phyloP scores from a whole-genome alignment of 1,139 yeast genomes.

The Scheffersomyces titani region DNA sequence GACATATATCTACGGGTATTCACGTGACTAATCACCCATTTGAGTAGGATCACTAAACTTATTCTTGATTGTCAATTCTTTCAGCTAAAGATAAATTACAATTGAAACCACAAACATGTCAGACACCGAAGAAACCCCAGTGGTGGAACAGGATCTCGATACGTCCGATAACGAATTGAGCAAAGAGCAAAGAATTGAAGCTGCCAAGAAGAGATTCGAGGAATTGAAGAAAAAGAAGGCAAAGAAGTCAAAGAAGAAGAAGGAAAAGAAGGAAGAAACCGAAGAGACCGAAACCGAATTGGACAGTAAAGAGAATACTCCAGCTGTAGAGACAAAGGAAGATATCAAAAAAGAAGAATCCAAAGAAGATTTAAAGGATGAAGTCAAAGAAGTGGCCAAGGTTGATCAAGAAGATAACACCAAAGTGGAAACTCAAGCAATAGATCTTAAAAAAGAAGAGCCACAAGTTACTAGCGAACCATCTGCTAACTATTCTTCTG shows the following conservation, averaged over 20 bases:
- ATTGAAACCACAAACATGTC: conserved; percentile 1
- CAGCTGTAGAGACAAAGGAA: conserved; percentile 4
- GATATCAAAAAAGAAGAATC: conserved; percentile 5
- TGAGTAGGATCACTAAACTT: neutral
- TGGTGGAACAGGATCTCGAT: conserved; percentile 3
- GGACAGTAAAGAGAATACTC: conserved; percentile 1
- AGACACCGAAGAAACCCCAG: conserved; percentile 4
- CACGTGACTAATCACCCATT: neutral
- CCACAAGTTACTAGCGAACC: conserved; percentile 20
- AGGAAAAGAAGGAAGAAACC: conserved; percentile 6
- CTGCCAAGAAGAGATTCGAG: conserved; percentile 64
- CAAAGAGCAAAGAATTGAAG: conserved; percentile 61
- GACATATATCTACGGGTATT: neutral
- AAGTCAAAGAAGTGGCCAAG: conserved; percentile 3
- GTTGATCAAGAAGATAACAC: conserved; percentile 4
- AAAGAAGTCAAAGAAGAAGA: conserved; percentile 25
- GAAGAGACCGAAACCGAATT: conserved; percentile 8
- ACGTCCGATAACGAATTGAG: conserved; percentile 26
- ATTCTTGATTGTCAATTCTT: too few species aligned
- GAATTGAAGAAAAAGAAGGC: conserved; percentile 64
- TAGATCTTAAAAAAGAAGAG: conserved; percentile 19
- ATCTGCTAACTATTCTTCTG: conserved; percentile 1
- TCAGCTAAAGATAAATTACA: neutral
- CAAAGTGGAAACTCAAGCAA: conserved; percentile 6
- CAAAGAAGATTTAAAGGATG: conserved; percentile 2